Evolutionary conservation across 768 basidiomycete genomes (phyloP).

Genomic region (Suillus alpinus): DNA sequence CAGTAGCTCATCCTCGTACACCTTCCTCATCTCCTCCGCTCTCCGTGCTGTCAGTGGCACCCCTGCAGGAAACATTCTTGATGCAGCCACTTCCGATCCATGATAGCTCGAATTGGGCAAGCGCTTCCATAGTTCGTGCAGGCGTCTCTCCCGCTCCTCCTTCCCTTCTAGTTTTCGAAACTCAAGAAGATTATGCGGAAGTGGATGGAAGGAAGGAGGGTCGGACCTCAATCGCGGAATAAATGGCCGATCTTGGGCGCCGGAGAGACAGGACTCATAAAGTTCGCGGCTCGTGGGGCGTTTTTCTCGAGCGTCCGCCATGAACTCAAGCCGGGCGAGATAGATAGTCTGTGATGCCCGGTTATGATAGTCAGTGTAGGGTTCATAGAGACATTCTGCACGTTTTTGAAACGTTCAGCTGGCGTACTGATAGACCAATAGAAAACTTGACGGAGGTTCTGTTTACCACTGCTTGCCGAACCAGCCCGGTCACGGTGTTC

Average conservation of each 20-base stretch:
- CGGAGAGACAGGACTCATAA: constrained; percentile 50
- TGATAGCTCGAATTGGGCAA: constrained; percentile 38
- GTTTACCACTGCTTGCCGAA: constrained; percentile 32
- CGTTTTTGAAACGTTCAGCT: constrained; percentile 15
- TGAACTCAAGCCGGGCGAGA: constrained; percentile 7
- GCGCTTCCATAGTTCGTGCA: constrained; percentile 63
- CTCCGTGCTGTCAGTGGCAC: constrained; percentile 44
- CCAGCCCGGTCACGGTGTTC: not conserved
- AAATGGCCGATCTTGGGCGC: constrained; percentile 51
- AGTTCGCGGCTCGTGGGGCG: constrained; percentile 45
- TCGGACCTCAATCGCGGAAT: constrained; percentile 63
- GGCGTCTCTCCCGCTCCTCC: constrained; percentile 55
- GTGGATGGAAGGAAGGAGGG: constrained; percentile 35
- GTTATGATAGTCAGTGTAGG: constrained; percentile 7
- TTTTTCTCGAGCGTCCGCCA: constrained; percentile 17
- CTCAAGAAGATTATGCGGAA: constrained; percentile 54
- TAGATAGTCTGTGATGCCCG: constrained; percentile 16
- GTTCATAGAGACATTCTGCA: constrained; percentile 26
- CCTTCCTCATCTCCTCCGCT: constrained; percentile 60
- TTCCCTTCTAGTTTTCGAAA: constrained; percentile 65
- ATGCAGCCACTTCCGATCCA: constrained; percentile 22
- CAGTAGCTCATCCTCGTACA: constrained; percentile 79
- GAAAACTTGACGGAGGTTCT: constrained; percentile 9
- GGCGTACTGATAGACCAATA: constrained; percentile 2
- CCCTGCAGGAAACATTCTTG: constrained; percentile 12